A percentile compares a stretch with the other conserved stretches of the same genome.
phyloP scores from a whole-genome alignment of 2,329 filamentous ascomycete genomes.

The Xylaria polymorpha region DNA sequence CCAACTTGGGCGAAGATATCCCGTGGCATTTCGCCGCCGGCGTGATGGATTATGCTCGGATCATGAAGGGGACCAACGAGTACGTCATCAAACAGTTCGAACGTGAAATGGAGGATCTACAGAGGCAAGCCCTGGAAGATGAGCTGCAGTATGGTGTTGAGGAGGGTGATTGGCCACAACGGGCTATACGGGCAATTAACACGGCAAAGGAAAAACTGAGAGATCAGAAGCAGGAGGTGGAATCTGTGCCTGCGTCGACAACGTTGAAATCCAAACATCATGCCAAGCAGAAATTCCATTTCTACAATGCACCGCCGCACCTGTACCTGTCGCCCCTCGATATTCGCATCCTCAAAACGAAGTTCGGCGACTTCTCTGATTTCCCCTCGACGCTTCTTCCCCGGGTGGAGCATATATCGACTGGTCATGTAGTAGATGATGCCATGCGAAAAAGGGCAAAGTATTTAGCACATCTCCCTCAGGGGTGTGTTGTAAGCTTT shows the following conservation, averaged over 20 bases:
- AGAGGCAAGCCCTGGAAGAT: conserved; percentile 85
- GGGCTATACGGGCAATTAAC: conserved; percentile 79
- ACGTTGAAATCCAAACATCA: conserved; percentile 46
- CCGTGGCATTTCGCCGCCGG: conserved; percentile 97
- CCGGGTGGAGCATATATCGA: conserved; percentile 88
- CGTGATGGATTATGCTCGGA: conserved; percentile 91
- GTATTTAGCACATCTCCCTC: conserved; percentile 86
- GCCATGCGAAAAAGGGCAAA: conserved; percentile 84
- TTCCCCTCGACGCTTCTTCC: conserved; percentile 90
- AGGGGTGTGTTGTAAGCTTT: conserved; percentile 91
- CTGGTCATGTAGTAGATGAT: conserved; percentile 88
- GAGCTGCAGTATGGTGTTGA: conserved; percentile 88
- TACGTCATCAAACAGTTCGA: conserved; percentile 89
- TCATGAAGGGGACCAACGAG: conserved; percentile 92
- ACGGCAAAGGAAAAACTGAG: conserved; percentile 79
- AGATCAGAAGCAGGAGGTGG: conserved; percentile 54
- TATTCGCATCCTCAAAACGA: conserved; percentile 90
- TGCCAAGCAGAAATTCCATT: conserved; percentile 74
- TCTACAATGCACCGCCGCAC: conserved; percentile 88
- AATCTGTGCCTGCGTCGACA: conserved; percentile 43
- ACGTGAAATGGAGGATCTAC: conserved; percentile 78
- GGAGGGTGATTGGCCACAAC: conserved; percentile 91
- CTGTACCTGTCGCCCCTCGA: conserved; percentile 91
- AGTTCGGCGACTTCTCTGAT: conserved; percentile 82
- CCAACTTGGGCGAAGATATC: conserved; percentile 78